A percentile compares a stretch with the other conserved stretches of the same genome.
phyloP scores from a whole-genome alignment of 768 basidiomycete genomes.

The Lactarius indigo region DNA sequence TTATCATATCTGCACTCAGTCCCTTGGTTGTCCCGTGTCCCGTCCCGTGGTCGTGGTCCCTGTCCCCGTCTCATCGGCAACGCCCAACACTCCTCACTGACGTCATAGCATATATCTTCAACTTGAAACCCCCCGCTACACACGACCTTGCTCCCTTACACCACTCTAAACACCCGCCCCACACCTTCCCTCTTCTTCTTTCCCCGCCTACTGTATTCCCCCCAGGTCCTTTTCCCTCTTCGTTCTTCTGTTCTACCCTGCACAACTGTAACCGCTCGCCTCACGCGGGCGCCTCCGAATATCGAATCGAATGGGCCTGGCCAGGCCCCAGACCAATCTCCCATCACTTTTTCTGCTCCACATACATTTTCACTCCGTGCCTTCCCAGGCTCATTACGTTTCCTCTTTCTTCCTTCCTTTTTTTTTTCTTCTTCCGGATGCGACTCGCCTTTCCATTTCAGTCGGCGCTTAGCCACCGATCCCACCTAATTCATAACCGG shows the following conservation, averaged over 20 bases:
- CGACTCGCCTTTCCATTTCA: constrained; percentile 19
- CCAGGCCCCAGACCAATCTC: constrained; percentile 4
- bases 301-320: not conserved
- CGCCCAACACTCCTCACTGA: not conserved
- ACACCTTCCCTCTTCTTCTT: not conserved
- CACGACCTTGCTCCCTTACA: not conserved
- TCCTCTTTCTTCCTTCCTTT: constrained; percentile 7
- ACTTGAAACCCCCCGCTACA: not conserved
- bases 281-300: constrained; percentile 1
- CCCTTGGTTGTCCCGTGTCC: not conserved
- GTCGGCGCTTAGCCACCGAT: not conserved
- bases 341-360: constrained; percentile 12
- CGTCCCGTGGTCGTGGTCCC: not conserved
- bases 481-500: constrained; percentile 1
- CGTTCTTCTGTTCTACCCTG: not conserved
- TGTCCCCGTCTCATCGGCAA: not conserved
- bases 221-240: not conserved
- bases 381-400: constrained; percentile 23
- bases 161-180: not conserved
- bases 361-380: constrained; percentile 9
- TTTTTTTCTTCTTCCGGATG: constrained; percentile 13
- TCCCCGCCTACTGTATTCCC: not conserved
- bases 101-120: not conserved
- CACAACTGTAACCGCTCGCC: not conserved
- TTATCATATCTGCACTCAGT: constrained; percentile 19